Base-by-base conservation (phyloP, 2,329 filamentous ascomycete genomes). In the Metarhizium brunneum region DNA sequence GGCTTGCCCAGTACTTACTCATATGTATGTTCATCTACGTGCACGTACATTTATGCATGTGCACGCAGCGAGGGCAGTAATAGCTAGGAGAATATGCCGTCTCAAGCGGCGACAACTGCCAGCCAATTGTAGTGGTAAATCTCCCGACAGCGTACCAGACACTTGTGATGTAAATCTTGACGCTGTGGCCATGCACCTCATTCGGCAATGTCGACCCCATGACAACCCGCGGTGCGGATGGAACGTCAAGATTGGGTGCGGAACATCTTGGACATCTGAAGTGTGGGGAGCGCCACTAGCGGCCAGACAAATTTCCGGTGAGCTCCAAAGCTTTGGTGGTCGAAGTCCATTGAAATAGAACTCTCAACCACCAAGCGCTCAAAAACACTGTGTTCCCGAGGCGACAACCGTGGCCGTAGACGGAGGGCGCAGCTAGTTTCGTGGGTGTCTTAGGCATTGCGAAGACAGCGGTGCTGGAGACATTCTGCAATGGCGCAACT, bases 401-500 rank as follows among this genome's bases (percentile, higher is more conserved):
- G 18, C 36, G 16, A 47, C 30, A 47, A 42, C 38, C 29, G 14
- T 36, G 40, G 47, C 51, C 50, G 51, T 38, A 51, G 51, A 47
- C 55, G 35, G 49, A 50, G 18, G 20, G 35, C 30, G 51, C 20
- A 38, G 51, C 45, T 50, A 20, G 47, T 35, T 18, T 47, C 18
- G 40, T n/a, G 29, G 20, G 11, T 25, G 16, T 47, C 42, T 40
- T 14, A 25, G 16, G 50, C 43, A 43, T 43, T 48, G 42, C 54
- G 30, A 45, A 14, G 32, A 25, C 42, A 53, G 50, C 40, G 2
- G 49, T 48, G 53, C 57, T 52, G 53, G 52, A 48, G 38, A 47
- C 53, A 51, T 25, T 52, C 52, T 50, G 52, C 64, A 49, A 69
- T 70, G 68, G 64, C 67, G 56, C 68, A 69, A 56, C 56, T 70